phyloP scores from a whole-genome alignment of 108 stramenopile genomes.

The Seminavis robusta region DNA sequence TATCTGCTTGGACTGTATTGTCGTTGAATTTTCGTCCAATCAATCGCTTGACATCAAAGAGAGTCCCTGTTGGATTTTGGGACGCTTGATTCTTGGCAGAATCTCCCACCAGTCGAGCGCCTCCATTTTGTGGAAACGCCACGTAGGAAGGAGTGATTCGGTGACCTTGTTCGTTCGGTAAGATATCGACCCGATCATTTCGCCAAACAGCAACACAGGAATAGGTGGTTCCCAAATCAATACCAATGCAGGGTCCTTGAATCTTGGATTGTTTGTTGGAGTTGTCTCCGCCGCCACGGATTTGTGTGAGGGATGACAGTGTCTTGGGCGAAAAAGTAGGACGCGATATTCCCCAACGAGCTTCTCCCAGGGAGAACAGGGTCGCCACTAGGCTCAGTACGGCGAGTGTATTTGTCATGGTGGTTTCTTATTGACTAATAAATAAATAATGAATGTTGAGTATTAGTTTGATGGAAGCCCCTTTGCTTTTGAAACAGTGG shows the following conservation, averaged over 20 bases:
- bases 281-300: slow-evolving; percentile 18
- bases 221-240: slow-evolving; percentile 95
- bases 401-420: too few species aligned
- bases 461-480: too few species aligned
- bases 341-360: too few species aligned
- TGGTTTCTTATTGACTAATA: too few species aligned
- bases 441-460: too few species aligned
- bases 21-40: slow-evolving; percentile 97
- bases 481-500: too few species aligned
- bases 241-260: slow-evolving; percentile 64
- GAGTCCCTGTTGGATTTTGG: slow-evolving; percentile 97
- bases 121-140: slow-evolving; percentile 93
- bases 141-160: slow-evolving; percentile 99
- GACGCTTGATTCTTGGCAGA: slow-evolving; percentile 94
- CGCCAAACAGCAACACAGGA: slow-evolving; percentile 99
- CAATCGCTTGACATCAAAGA: slow-evolving; percentile 98
- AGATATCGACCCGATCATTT: slow-evolving; percentile 98
- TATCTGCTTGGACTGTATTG: slow-evolving; percentile 92
- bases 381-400: too few species aligned
- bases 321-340: too few species aligned
- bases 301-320: too few species aligned
- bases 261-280: slow-evolving; percentile 10
- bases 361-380: too few species aligned
- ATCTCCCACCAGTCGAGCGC: slow-evolving; percentile 98
- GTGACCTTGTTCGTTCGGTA: slow-evolving; percentile 98